Evolutionary conservation across 2,329 filamentous ascomycete genomes (phyloP).

Genomic region (Microcera coccophila): DNA sequence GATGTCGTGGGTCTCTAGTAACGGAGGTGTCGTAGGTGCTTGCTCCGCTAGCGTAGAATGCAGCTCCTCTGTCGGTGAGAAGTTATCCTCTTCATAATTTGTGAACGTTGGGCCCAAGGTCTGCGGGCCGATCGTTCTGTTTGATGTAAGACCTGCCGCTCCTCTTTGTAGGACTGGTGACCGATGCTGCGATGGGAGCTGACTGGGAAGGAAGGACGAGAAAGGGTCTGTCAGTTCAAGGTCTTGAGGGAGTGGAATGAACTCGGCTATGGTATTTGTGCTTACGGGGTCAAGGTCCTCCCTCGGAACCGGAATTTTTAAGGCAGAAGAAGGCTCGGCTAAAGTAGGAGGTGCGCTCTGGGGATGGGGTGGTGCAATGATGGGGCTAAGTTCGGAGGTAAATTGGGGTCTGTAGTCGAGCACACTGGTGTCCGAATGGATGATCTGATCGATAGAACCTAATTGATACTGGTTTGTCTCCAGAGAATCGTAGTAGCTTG

Average conservation of each 20-base stretch:
- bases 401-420: background rate
- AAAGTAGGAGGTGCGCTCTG: background rate
- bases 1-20: background rate
- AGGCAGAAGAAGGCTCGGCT: no score
- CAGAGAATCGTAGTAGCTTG: background rate
- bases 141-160: no score
- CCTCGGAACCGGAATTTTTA: no score
- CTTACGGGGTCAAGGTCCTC: background rate
- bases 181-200: background rate
- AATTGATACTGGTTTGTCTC: background rate
- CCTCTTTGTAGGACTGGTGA: no score
- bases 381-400: background rate
- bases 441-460: background rate
- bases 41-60: no score
- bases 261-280: background rate
- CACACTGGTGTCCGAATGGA: background rate
- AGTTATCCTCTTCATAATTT: background rate
- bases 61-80: slow-evolving; percentile 1
- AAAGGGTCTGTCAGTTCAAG: background rate
- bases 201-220: background rate
- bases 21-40: slow-evolving; percentile 1
- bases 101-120: slow-evolving; percentile 2
- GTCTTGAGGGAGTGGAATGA: background rate
- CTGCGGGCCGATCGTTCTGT: slow-evolving; percentile 10
- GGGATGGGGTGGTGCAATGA: background rate